phyloP scores from a whole-genome alignment of 805 yeast species.

The Kazachstania taianensis region DNA sequence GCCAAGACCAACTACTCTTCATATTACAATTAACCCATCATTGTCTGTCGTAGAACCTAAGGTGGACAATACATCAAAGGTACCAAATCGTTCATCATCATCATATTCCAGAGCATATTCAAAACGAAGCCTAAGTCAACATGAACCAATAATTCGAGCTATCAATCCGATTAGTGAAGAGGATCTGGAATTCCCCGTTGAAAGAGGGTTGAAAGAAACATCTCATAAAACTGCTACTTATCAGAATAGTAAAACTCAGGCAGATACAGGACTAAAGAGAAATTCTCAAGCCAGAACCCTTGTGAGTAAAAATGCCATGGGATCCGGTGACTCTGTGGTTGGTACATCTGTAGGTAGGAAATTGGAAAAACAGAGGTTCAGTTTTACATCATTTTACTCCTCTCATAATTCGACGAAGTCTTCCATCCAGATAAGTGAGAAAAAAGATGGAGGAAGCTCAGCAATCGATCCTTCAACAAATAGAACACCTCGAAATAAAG shows the following conservation, averaged over 20 bases:
- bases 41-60: background rate
- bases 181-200: background rate
- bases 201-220: background rate
- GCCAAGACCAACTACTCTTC: conserved; percentile 7
- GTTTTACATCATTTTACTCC: conserved; percentile 11
- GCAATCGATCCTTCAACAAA: background rate
- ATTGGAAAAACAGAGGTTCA: conserved; percentile 8
- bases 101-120: conserved; percentile 2
- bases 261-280: too few species aligned
- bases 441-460: too few species aligned
- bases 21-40: conserved; percentile 2
- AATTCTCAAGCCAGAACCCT: too few species aligned
- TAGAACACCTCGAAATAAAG: background rate
- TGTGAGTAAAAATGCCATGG: too few species aligned
- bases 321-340: too few species aligned
- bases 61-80: background rate
- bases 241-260: too few species aligned
- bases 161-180: background rate
- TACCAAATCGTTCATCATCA: background rate
- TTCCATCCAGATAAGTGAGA: background rate
- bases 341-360: too few species aligned
- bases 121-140: conserved; percentile 2
- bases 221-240: too few species aligned
- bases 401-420: conserved; percentile 4
- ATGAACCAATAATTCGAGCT: conserved; percentile 2